A percentile compares a stretch with the other conserved stretches of the same genome.
Conservation (phyloP, 2,329 filamentous ascomycete genomes). For the Fonsecaea multimorphosa region DNA sequence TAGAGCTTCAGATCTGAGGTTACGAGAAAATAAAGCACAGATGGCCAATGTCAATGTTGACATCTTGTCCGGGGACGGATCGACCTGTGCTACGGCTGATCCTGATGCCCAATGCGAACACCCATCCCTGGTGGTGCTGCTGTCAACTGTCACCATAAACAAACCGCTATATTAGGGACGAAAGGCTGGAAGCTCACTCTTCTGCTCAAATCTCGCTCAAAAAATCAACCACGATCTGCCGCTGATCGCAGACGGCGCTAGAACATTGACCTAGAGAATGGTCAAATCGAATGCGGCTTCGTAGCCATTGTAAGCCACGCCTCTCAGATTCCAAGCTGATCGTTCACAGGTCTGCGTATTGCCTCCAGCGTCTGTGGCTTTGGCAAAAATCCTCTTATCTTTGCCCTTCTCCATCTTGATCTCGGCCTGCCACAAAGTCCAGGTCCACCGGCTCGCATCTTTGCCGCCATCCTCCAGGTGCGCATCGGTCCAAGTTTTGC, state of each 20-base stretch:
- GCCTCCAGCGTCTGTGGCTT: constrained; percentile 61
- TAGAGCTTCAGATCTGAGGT: constrained; percentile 3
- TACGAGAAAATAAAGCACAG: constrained; percentile 4
- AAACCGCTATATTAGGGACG: constrained; percentile 10
- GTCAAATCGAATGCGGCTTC: constrained; percentile 60
- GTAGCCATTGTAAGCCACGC: constrained; percentile 67
- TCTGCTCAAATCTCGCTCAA: constrained; percentile 3
- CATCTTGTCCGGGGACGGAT: constrained; percentile 15
- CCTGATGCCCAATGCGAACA: constrained; percentile 32
- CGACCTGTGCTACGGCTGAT: constrained; percentile 26
- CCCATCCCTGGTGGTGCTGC: constrained; percentile 16
- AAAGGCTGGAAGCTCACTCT: constrained; percentile 1
- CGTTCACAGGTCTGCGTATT: constrained; percentile 56
- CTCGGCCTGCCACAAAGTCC: constrained; percentile 61
- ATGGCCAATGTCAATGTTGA: constrained; percentile 21
- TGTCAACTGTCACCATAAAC: constrained; percentile 14
- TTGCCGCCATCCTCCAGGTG: constrained; percentile 43
- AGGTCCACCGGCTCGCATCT: constrained; percentile 57
- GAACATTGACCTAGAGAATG: constrained; percentile 42
- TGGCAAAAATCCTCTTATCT: constrained; percentile 57
- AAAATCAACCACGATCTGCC: constrained; percentile 12
- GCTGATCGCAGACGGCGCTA: constrained; percentile 19
- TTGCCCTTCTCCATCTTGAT: constrained; percentile 52
- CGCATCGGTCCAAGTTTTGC: constrained; percentile 58
- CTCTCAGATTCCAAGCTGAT: constrained; percentile 64